Evolutionary conservation across 805 yeast genomes (phyloP), one percentile per base, ranked within the genome.

Genomic region (Tetrapisispora phaffii): DNA sequence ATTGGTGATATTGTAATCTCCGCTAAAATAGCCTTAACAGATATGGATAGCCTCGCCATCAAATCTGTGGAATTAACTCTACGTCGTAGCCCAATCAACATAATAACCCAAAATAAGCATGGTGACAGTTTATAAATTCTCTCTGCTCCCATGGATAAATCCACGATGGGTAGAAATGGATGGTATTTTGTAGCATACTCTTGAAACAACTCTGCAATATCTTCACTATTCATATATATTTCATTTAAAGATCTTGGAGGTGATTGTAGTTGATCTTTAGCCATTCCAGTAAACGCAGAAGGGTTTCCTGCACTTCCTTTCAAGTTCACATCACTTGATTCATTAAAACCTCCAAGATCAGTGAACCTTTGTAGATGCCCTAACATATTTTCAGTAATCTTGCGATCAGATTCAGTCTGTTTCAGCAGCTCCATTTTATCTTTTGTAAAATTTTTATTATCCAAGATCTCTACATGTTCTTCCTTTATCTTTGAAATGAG

Each of bases 1-100:
- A 89, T 86, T 2, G 97, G 97, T 9, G 90, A 79, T 17, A 89
- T 88, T 39, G 95, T 82, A 42, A 89, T 81, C 55, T 88, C 96
- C 1, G 95, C 88, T 39, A 89, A 66, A 2, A 86, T 77, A 2
- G 83, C 76, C 58, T 85, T 86, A 42, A 89, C 77, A 22, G 80
- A 65, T 1, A 82, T 83, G 1, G 90, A 76, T 36, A 89, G 66
- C 22, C 73, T 67, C 53, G 80, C 68, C 56, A 84, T 75, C n/a
- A 82, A 61, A 23, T 64, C 63, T 1, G 60, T 66, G 47, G 56
- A 62, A 24, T 53, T 55, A 21, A 44, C 67, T 48, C 71, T 72
- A 46, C 95, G 71, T 48, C 98, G 74, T 37, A 88, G 67, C 0
- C 95, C 85, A 1, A 87, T 83, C 34, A 87, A 77, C 78, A 89